Conservation (phyloP, 768 basidiomycete species). For the Thelephora aurantiotincta region DNA sequence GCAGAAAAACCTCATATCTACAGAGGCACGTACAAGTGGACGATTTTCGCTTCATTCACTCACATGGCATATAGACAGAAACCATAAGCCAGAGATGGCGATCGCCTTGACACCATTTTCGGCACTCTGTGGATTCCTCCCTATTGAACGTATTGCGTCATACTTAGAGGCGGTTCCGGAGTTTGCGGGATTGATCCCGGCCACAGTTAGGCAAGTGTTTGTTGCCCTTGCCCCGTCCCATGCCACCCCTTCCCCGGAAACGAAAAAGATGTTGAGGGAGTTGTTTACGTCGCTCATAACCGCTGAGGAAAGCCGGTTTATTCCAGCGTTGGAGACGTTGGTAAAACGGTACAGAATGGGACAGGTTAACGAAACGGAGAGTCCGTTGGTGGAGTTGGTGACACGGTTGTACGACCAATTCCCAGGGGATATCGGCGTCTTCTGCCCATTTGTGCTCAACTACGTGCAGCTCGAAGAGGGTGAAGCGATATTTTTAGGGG, state of each 20-base stretch:
- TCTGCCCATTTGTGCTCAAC: slow-evolving; percentile 86
- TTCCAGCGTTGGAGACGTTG: slow-evolving; percentile 39
- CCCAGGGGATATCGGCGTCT: slow-evolving; percentile 85
- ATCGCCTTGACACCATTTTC: slow-evolving; percentile 83
- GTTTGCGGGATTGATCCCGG: slow-evolving; percentile 55
- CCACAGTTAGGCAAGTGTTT: slow-evolving; percentile 37
- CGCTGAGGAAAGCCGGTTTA: slow-evolving; percentile 39
- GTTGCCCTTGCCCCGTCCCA: slow-evolving; percentile 26
- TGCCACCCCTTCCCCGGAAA: slow-evolving; percentile 24
- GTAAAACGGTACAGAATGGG: slow-evolving; percentile 45
- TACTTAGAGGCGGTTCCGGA: slow-evolving; percentile 64
- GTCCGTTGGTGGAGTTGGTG: slow-evolving; percentile 47
- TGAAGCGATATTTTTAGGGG: slow-evolving; percentile 88
- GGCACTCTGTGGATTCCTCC: slow-evolving; percentile 89
- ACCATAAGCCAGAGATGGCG: slow-evolving; percentile 99
- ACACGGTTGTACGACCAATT: slow-evolving; percentile 56
- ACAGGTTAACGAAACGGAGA: slow-evolving; percentile 24
- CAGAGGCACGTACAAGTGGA: slow-evolving; percentile 46
- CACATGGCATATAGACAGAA: slow-evolving; percentile 45
- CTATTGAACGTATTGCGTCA: slow-evolving; percentile 53
- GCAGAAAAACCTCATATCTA: slow-evolving; percentile 62
- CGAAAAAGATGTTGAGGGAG: slow-evolving; percentile 51
- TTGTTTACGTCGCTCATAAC: slow-evolving; percentile 82
- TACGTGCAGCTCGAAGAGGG: slow-evolving; percentile 67
- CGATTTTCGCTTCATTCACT: not conserved